Evolutionary conservation across 306 rosid species (phyloP).

Genomic region (Lablab purpureus): DNA sequence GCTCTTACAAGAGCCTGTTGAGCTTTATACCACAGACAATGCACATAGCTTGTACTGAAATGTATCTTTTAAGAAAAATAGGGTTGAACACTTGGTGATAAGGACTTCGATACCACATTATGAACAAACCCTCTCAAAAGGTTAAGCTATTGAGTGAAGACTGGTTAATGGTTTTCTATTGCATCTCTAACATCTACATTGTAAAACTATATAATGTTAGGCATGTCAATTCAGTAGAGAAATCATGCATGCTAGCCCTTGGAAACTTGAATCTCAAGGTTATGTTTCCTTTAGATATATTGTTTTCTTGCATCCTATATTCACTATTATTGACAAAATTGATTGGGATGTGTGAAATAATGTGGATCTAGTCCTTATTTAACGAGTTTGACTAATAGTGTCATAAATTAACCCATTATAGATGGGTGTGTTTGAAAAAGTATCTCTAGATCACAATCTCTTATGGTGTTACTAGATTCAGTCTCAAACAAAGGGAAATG

Average conservation of each 20-base stretch:
- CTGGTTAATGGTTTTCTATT: not conserved
- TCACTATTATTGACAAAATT: not conserved
- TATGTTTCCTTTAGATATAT: not conserved
- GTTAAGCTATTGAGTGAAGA: not conserved
- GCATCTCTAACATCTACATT: not conserved
- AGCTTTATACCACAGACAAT: not conserved
- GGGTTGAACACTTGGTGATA: not conserved
- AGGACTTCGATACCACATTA: not conserved
- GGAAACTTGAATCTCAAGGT: not conserved
- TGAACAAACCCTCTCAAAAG: not conserved
- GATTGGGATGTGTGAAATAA: not conserved
- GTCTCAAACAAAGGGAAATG: not conserved
- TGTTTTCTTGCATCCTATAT: not conserved
- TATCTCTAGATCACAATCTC: not conserved
- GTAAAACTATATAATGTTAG: not conserved
- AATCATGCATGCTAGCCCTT: not conserved
- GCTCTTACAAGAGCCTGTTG: not conserved
- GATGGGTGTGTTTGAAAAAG: not conserved
- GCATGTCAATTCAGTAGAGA: not conserved
- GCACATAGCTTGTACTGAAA: not conserved
- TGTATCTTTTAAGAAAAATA: not conserved
- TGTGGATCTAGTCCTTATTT: not conserved
- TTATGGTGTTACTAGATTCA: not conserved
- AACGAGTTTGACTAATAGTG: not conserved
- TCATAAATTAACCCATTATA: not conserved